These are phyloP conservation scores for Scheffersomyces stambukii DNA, from an alignment of 1,139 yeast genomes.

Conservation along the genomic window DNA sequence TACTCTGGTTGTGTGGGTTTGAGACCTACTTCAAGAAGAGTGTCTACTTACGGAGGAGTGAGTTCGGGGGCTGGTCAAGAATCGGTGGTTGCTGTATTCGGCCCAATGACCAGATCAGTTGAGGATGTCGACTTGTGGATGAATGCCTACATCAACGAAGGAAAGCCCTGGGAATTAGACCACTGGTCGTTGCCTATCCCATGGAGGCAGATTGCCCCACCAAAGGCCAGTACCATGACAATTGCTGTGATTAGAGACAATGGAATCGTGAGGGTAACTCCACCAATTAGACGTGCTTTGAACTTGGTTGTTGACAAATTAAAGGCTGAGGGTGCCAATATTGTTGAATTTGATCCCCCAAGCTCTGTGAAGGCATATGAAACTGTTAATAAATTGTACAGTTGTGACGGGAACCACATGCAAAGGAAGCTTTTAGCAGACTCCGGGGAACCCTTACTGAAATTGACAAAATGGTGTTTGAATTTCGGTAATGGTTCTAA, in stretches of 20 bases:
- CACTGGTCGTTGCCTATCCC: conserved; percentile 52
- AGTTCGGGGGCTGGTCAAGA: conserved; percentile 57
- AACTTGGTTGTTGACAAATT: conserved; percentile 24
- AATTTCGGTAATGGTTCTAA: conserved; percentile 56
- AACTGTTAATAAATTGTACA: conserved; percentile 45
- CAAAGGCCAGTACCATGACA: conserved; percentile 34
- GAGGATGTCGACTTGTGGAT: conserved; percentile 64
- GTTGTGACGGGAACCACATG: conserved; percentile 57
- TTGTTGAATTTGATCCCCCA: conserved; percentile 48
- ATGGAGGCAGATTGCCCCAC: conserved; percentile 54
- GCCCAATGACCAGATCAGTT: conserved; percentile 59
- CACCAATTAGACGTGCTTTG: conserved; percentile 49
- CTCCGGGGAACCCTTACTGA: conserved; percentile 64
- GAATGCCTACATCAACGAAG: conserved; percentile 52
- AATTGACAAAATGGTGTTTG: conserved; percentile 58
- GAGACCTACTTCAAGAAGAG: conserved; percentile 64
- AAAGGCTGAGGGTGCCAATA: conserved; percentile 26
- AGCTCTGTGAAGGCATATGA: conserved; percentile 48
- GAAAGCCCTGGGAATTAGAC: conserved; percentile 70
- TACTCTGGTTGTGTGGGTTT: conserved; percentile 64
- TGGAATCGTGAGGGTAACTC: conserved; percentile 40
- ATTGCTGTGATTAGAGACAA: conserved; percentile 40
- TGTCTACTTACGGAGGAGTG: conserved; percentile 40
- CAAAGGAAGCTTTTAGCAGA: conserved; percentile 48
- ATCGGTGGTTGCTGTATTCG: conserved; percentile 55